These are phyloP conservation scores for Isoetes engelmannii DNA, from an alignment of 83 land plant species.

Conservation along the genomic window DNA sequence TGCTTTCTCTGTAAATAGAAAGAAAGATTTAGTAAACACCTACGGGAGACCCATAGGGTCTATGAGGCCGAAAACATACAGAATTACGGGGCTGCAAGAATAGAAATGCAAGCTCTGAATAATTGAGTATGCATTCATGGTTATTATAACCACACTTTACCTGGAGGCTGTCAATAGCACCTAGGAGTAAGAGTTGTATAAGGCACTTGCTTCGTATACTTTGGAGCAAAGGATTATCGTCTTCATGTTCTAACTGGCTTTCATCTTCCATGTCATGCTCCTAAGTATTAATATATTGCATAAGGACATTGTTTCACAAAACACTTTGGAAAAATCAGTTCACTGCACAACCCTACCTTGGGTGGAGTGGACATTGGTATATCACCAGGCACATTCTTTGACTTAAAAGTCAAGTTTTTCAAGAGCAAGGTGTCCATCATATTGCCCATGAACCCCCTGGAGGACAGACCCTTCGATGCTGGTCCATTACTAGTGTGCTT, in stretches of 20 bases:
- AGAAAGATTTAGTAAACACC: not conserved
- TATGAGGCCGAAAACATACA: not conserved
- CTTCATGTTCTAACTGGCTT: constrained; percentile 37
- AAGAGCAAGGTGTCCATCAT: constrained; percentile 79
- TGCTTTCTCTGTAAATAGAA: constrained; percentile 58
- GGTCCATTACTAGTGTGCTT: constrained; percentile 22
- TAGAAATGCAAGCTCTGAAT: not conserved
- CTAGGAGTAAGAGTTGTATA: constrained; percentile 72
- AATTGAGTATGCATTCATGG: no score
- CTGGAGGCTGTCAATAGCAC: constrained; percentile 89
- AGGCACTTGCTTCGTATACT: constrained; percentile 75
- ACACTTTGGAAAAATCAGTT: no score
- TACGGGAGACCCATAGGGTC: not conserved
- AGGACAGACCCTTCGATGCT: constrained; percentile 60
- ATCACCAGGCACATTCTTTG: constrained; percentile 36
- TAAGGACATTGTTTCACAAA: no score
- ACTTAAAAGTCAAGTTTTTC: constrained; percentile 68
- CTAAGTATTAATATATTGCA: constrained; percentile 17
- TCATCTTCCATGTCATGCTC: constrained; percentile 42
- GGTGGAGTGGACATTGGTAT: constrained; percentile 39
- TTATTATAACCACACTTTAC: constrained; percentile 21
- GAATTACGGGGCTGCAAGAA: not conserved
- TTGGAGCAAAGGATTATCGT: constrained; percentile 41
- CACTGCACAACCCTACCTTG: constrained; percentile 34
- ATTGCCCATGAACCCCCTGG: constrained; percentile 62